Base-by-base conservation (phyloP, 2,329 filamentous ascomycete species). In the Penicillium sp. region DNA sequence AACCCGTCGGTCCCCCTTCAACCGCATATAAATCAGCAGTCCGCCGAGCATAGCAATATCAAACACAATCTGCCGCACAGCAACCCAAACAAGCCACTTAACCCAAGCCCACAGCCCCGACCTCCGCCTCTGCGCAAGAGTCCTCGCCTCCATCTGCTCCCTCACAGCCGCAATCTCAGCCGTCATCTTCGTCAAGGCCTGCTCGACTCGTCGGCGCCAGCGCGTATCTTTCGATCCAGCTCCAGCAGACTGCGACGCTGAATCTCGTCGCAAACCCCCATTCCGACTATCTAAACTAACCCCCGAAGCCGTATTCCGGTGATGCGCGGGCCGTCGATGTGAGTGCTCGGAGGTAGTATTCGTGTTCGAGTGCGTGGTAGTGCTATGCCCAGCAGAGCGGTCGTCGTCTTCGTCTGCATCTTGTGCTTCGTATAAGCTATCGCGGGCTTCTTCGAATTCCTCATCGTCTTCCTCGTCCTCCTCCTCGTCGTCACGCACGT, bases 141-240 rank as follows among this genome's bases (percentile, higher is more conserved):
- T 79, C 0, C 88, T 84, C 0, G 83, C 80, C 46, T 89, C 86
- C 58, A 97, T 86, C 66, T 97, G 91, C 71, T 99, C 93, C 30
- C 93, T 81, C 54, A 97, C 72, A 0, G 93, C 93, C 1, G 93
- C 91, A 28, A 99, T 83, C 71, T 99, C 93, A 13, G 90, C 87
- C 4, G 91, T 95, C 73, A 97, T 84, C 60, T 90, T 88, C 48
- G 92, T 88, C 49, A 97, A 78, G 18, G 89, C 88, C 36, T 84
- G 81, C 72, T 97, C 92, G 54, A 97, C 86, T 60, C 87, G 84
- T 52, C 81, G 84, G 43, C 87, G 84, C 89, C 90, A 95, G 62
- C 82, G 83, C 53, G 73, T 57, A 27, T 58, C 83, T 61, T 89
- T 88, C 44, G 92, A 88, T 47, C 96, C 77, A n/a, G 88, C n/a